These are phyloP conservation scores for Tricholoma matsutake DNA, from an alignment of 768 basidiomycete genomes.

Conservation along the genomic window DNA sequence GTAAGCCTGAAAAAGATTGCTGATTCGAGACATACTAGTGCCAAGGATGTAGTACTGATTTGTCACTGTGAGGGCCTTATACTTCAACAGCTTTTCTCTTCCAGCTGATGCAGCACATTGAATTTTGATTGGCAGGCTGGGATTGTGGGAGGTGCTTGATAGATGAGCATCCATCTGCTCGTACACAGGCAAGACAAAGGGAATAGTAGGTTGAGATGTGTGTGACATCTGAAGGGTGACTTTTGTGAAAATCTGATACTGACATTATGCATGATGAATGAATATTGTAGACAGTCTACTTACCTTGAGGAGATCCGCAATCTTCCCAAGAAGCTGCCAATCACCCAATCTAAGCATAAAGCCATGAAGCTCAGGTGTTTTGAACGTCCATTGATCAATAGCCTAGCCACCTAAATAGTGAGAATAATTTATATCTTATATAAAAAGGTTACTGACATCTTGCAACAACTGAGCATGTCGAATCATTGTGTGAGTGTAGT, in stretches of 20 bases:
- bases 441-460: too few species aligned
- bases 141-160: too few species aligned
- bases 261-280: too few species aligned
- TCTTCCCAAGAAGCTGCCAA: background rate
- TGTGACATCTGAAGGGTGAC: background rate
- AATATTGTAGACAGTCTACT: background rate
- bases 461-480: too few species aligned
- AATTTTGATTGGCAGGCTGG: too few species aligned
- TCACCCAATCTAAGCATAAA: background rate
- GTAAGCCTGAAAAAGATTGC: background rate
- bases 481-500: too few species aligned
- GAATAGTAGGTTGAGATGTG: background rate
- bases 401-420: background rate
- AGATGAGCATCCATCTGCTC: background rate
- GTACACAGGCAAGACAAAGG: background rate
- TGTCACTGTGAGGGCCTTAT: background rate
- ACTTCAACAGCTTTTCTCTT: background rate
- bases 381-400: too few species aligned
- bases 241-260: background rate
- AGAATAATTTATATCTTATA: too few species aligned
- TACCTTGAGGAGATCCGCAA: background rate
- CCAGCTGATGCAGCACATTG: too few species aligned
- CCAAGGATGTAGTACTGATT: background rate
- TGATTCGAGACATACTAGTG: background rate
- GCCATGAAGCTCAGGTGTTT: constrained; percentile 1